phyloP scores from a whole-genome alignment of 202 grass and related monocot species.

The Thinopyrum obtusiflorum region DNA sequence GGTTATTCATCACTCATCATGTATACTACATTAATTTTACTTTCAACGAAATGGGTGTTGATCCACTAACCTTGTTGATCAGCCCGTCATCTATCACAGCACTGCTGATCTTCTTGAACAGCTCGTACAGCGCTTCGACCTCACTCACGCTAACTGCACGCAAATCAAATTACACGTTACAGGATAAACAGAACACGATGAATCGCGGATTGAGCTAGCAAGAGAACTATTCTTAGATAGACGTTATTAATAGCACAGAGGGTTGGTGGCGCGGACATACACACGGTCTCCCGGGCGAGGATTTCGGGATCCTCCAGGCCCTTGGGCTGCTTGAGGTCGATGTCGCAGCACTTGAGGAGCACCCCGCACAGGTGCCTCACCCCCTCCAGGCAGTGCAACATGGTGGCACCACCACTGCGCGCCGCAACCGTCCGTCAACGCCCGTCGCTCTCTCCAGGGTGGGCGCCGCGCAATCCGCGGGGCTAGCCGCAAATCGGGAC shows the following conservation, averaged over 20 bases:
- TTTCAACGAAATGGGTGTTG: background rate
- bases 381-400: conserved; percentile 73
- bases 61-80: conserved; percentile 66
- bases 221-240: background rate
- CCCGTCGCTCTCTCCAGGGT: background rate
- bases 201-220: background rate
- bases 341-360: conserved; percentile 69
- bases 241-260: background rate
- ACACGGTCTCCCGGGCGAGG: conserved; percentile 82
- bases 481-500: background rate
- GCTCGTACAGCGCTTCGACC: conserved; percentile 69
- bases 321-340: conserved; percentile 71
- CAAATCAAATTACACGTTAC: background rate
- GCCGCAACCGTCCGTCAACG: background rate
- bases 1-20: background rate
- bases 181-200: background rate
- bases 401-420: conserved; percentile 29
- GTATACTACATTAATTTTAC: background rate
- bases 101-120: conserved; percentile 83
- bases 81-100: conserved; percentile 72
- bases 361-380: conserved; percentile 48
- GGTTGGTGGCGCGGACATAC: conserved; percentile 36
- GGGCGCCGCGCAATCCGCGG: background rate
- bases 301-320: conserved; percentile 65
- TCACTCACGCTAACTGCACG: conserved; percentile 71